Conservation (phyloP, 2,329 filamentous ascomycete species). For the Monilinia laxa region DNA sequence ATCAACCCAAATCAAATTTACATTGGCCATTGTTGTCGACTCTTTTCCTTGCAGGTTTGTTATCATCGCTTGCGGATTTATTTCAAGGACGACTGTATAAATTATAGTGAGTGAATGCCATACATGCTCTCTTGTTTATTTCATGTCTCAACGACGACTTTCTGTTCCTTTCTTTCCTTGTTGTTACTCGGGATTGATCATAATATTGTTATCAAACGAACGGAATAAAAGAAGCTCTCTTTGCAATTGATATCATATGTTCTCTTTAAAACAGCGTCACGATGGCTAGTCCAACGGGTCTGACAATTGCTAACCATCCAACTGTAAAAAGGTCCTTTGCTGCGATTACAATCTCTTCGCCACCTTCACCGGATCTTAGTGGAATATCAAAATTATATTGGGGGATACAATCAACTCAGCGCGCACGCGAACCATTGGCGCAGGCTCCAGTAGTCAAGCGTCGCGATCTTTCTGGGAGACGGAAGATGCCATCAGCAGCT, state of each 20-base stretch:
- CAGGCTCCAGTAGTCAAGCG: conserved; percentile 29
- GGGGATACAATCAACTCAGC: conserved; percentile 11
- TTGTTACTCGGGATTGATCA: not conserved
- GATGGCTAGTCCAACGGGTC: conserved; percentile 31
- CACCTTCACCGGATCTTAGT: conserved; percentile 30
- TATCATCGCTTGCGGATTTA: not conserved
- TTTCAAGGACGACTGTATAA: conserved; percentile 13
- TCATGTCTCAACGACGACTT: not conserved
- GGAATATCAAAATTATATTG: conserved; percentile 17
- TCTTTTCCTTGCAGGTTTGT: not conserved
- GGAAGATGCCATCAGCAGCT: conserved; percentile 61
- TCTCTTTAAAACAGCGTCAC: conserved; percentile 15
- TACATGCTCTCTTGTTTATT: not conserved
- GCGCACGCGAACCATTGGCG: conserved; percentile 20
- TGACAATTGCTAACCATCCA: conserved; percentile 37
- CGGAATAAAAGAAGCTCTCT: not conserved
- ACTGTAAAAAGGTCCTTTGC: conserved; percentile 38
- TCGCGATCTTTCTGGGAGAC: conserved; percentile 20
- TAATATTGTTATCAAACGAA: not conserved
- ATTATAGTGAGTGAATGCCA: conserved; percentile 15
- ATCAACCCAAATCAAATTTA: not conserved
- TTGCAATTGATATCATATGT: not conserved
- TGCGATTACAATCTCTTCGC: conserved; percentile 26
- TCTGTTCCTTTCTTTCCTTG: not conserved
- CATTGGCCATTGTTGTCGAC: conserved; percentile 17